Percentiles rank a stretch among this genome's conserved stretches.
Evolutionary conservation across 139 green algal species (phyloP).

Genomic region (Chlorella sp.): DNA sequence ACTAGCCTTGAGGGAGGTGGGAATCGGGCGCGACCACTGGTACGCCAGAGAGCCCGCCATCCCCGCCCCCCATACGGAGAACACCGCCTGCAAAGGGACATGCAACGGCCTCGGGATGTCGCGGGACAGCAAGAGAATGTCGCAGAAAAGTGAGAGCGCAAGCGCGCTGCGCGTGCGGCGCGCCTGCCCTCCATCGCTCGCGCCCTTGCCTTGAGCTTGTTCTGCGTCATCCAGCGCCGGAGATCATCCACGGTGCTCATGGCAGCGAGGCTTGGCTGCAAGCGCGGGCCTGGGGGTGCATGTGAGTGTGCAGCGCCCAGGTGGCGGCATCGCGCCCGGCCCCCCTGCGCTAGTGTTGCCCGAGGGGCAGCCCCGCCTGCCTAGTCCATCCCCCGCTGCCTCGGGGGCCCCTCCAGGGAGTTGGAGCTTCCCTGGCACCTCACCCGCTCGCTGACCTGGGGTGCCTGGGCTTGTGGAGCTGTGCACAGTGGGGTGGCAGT

Average conservation of each 20-base stretch:
- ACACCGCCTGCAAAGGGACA: not conserved
- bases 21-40: constrained; percentile 47
- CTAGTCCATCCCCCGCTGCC: not conserved
- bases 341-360: not conserved
- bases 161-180: not conserved
- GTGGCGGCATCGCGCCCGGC: not conserved
- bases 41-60: constrained; percentile 31
- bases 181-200: not conserved
- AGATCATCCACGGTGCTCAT: constrained; percentile 14
- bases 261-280: not conserved
- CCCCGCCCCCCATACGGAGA: constrained; percentile 33
- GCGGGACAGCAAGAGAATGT: not conserved
- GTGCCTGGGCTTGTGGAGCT: too few relatives aligned
- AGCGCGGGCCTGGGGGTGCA: too few relatives aligned
- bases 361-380: not conserved
- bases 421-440: too few relatives aligned
- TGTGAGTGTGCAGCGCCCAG: not conserved
- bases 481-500: too few relatives aligned
- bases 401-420: not conserved
- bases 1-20: not conserved
- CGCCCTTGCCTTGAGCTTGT: constrained; percentile 35
- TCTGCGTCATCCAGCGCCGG: constrained; percentile 25
- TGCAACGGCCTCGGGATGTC: not conserved
- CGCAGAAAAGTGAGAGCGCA: not conserved
- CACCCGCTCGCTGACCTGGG: too few relatives aligned